Conservation (phyloP, 73 alveolate species). For the Stentor roeselii region DNA sequence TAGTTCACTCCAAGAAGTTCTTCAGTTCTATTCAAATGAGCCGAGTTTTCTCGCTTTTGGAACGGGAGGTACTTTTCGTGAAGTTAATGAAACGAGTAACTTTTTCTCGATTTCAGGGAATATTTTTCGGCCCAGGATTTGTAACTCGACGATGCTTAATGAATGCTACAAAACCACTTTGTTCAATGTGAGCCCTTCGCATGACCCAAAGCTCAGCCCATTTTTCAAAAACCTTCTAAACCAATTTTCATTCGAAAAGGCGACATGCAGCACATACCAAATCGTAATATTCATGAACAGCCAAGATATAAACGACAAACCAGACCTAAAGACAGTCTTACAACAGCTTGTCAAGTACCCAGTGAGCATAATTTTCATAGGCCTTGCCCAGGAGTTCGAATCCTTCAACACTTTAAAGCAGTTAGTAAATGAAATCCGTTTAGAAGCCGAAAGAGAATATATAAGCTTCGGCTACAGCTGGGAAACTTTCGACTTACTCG, state of each 20-base stretch:
- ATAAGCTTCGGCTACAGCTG: background rate
- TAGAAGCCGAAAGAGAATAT: background rate
- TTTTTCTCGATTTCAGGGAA: background rate
- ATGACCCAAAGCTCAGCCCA: background rate
- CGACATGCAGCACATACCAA: no score
- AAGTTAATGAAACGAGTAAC: background rate
- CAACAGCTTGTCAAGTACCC: background rate
- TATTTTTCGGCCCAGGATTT: background rate
- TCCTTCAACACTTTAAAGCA: background rate
- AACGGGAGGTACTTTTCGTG: background rate
- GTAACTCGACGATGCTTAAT: background rate
- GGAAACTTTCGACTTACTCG: background rate
- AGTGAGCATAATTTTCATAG: background rate
- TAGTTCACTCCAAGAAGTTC: background rate
- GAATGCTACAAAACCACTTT: background rate
- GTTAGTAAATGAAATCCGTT: background rate
- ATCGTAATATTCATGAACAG: background rate
- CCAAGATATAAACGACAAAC: background rate
- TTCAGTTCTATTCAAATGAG: background rate
- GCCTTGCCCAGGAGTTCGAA: background rate
- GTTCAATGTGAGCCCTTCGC: background rate
- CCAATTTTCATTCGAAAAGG: background rate
- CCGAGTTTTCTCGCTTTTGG: background rate
- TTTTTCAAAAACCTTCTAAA: no score
- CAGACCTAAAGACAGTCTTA: background rate